A percentile compares a stretch with the other conserved stretches of the same genome.
phyloP scores from a whole-genome alignment of 2,329 filamentous ascomycete genomes.

The Teratosphaeria viscida region DNA sequence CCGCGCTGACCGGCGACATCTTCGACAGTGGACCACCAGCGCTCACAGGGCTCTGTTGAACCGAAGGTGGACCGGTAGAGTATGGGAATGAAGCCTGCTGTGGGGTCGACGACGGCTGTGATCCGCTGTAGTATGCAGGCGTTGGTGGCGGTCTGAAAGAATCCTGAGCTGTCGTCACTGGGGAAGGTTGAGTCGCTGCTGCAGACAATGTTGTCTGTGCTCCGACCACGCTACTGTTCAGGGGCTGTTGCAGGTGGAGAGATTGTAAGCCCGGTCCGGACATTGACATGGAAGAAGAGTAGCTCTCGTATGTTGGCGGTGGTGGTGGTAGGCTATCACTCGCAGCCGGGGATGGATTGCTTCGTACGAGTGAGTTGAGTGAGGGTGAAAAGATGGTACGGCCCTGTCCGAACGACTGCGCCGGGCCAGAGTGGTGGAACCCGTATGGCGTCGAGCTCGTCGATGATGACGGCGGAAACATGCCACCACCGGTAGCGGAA shows the following conservation, averaged over 20 bases:
- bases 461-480: constrained; percentile 44
- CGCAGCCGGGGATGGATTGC: constrained; percentile 48
- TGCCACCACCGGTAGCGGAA: constrained; percentile 50
- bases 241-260: constrained; percentile 34
- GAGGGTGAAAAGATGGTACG: constrained; percentile 49
- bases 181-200: constrained; percentile 33
- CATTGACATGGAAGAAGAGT: constrained; percentile 41
- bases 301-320: constrained; percentile 51
- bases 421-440: constrained; percentile 34
- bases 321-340: constrained; percentile 55
- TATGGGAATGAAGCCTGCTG: constrained; percentile 39
- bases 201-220: constrained; percentile 26
- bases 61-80: constrained; percentile 38
- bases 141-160: constrained; percentile 49
- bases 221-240: constrained; percentile 37
- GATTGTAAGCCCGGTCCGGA: constrained; percentile 42
- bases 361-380: constrained; percentile 43
- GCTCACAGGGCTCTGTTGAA: constrained; percentile 41
- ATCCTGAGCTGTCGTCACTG: constrained; percentile 47
- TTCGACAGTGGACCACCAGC: constrained; percentile 35
- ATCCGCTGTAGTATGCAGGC: constrained; percentile 50
- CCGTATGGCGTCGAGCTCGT: constrained; percentile 49
- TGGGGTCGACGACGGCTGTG: constrained; percentile 43
- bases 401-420: constrained; percentile 37
- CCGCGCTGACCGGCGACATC: constrained; percentile 43